Evolutionary conservation across 441 rosid genomes (phyloP).

Genomic region (Populus hybrid): DNA sequence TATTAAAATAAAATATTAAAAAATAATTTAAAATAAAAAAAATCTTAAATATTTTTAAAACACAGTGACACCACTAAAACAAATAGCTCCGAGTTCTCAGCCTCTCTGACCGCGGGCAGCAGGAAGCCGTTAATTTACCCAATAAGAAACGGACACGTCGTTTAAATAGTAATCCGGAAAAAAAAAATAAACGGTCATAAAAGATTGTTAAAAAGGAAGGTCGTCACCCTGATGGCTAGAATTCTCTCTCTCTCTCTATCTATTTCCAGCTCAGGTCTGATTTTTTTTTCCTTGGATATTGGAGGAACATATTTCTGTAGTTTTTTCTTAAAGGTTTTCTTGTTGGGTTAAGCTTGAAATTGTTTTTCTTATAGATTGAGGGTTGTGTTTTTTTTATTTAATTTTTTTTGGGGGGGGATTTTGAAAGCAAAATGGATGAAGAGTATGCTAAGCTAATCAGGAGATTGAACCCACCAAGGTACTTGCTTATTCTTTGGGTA

Average conservation of each 20-base stretch:
- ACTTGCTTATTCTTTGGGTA: background rate
- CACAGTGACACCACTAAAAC: no score
- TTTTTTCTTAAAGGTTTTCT: background rate
- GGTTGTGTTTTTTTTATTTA: background rate
- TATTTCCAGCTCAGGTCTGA: background rate
- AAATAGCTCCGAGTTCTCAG: background rate
- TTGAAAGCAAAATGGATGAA: slow-evolving; percentile 58
- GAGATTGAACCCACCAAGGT: slow-evolving; percentile 95
- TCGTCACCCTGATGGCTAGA: slow-evolving; percentile 9
- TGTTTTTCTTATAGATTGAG: background rate
- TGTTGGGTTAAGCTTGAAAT: slow-evolving; percentile 5
- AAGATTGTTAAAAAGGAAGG: background rate
- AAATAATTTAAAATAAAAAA: background rate
- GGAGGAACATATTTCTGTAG: slow-evolving; percentile 26
- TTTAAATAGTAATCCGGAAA: background rate
- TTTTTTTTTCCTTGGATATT: slow-evolving; percentile 32
- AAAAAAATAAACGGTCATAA: background rate
- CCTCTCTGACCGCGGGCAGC: background rate
- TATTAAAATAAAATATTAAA: no score
- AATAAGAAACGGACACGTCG: slow-evolving; percentile 22
- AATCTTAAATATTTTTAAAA: background rate
- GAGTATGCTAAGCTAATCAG: slow-evolving; percentile 87
- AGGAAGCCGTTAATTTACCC: background rate
- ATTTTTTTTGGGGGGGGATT: background rate
- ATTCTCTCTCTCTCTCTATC: background rate